These are phyloP conservation scores for Teratosphaeria pseudoeucalypti DNA, from an alignment of 2,329 filamentous ascomycete species.

Conservation along the genomic window DNA sequence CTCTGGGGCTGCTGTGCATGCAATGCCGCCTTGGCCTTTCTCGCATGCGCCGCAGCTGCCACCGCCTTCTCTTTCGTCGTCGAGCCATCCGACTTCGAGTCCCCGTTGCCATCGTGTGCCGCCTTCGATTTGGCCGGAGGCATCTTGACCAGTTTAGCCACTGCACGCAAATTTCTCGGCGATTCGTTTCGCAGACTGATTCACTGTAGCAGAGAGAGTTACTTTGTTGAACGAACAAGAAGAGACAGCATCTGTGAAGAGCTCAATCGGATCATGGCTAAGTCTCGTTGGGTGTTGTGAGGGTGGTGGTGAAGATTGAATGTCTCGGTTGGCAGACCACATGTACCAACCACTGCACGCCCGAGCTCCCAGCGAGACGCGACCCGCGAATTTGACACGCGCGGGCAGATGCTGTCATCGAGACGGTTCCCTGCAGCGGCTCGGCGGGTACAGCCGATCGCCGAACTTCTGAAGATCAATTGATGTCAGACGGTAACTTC, in stretches of 20 bases:
- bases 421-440: not conserved
- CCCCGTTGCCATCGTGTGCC: conserved; percentile 15
- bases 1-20: conserved; percentile 8
- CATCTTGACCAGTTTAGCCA: conserved; percentile 7
- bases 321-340: not conserved
- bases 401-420: not conserved
- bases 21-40: conserved; percentile 26
- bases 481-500: not conserved
- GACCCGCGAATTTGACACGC: not conserved
- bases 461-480: not conserved
- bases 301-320: not conserved
- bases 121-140: conserved; percentile 23
- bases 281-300: not conserved
- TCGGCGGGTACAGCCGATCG: not conserved
- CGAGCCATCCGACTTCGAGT: conserved; percentile 26
- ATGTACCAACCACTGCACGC: not conserved
- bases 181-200: not conserved
- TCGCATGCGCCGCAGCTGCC: conserved; percentile 27
- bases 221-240: not conserved
- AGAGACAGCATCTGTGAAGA: not conserved
- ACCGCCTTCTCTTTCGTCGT: conserved; percentile 33
- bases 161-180: not conserved
- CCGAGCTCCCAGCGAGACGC: not conserved
- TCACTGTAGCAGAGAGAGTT: not conserved
- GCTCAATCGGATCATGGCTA: not conserved